phyloP scores from a whole-genome alignment of 78 protist genomes.

The Dictyostelium intermedium region DNA sequence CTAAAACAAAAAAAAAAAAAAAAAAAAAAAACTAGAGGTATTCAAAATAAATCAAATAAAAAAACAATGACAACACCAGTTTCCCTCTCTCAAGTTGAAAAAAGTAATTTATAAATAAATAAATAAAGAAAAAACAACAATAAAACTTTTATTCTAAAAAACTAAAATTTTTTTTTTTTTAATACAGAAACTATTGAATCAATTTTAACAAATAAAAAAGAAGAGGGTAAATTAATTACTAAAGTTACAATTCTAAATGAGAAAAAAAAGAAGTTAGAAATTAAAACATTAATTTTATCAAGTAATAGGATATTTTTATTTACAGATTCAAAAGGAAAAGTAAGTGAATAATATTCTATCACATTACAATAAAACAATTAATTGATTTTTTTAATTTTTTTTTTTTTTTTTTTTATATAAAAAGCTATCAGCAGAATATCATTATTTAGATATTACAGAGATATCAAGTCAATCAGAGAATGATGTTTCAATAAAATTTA shows the following conservation, averaged over 20 bases:
- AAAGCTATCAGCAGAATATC: slow-evolving; percentile 35
- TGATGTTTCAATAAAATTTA: slow-evolving; percentile 50
- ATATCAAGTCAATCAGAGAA: slow-evolving; percentile 1
- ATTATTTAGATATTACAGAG: slow-evolving; percentile 38
- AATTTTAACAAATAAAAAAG: slow-evolving; percentile 40
- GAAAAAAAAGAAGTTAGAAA: slow-evolving; percentile 50
- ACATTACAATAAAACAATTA: no score
- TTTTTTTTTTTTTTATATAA: not conserved
- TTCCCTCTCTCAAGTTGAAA: not conserved
- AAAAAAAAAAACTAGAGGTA: no score
- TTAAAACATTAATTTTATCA: slow-evolving; percentile 30
- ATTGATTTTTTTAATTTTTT: no score
- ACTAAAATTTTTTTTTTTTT: not conserved
- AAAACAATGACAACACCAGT: not conserved
- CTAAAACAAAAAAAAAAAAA: no score
- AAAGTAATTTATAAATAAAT: not conserved
- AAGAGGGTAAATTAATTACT: slow-evolving; percentile 44
- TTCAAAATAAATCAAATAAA: no score
- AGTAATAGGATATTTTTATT: slow-evolving; percentile 46
- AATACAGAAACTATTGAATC: slow-evolving; percentile 26
- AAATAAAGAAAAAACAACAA: not conserved
- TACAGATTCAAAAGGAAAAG: slow-evolving; percentile 57
- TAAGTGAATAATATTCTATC: not conserved
- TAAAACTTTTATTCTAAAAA: not conserved
- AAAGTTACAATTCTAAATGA: slow-evolving; percentile 27